Base-by-base conservation (phyloP, 2,329 filamentous ascomycete genomes). In the Alternaria sp. region DNA sequence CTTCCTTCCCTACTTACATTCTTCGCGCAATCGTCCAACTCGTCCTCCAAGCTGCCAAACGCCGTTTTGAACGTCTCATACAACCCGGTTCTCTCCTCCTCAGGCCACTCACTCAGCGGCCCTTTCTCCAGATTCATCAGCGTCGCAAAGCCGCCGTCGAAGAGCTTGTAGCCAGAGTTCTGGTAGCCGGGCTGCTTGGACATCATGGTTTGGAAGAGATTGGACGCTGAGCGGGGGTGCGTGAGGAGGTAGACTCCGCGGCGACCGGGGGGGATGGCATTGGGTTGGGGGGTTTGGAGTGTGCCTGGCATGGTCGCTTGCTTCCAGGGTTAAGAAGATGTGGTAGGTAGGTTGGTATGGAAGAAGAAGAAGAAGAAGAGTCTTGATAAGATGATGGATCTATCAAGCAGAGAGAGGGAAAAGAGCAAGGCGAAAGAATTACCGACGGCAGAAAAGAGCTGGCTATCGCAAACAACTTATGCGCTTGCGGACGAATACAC, bases 141-240 rank as follows among this genome's bases (percentile, higher is more conserved):
- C 6, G 49, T 32, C 1, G 49, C 47, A 13, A 68, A 67, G 2
- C 46, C 62, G 21, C 61, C 59, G 1, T 65, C 60, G 21, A 69
- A 69, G 12, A 71, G 40, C 13, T 68, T 67, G 49, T 71, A 69
- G 12, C 63, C 56, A 0, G 62, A 67, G 21, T 49, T 61, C 59
- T 68, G 65, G 44, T 64, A 66, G 17, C 62, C 60, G 1, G 67
- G 65, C 43, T 68, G 65, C 45, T 67, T 67, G n/a, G 63, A 40
- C 69, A 71, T 65, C 67, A 68, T 71, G 4, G 60, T 68, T 44
- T 68, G 67, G 55, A 71, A 71, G 40, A 69, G 32, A 36, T 69
- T 69, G 19, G 65, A 69, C 1, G 67, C 69, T 6, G 67, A 67
- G n/a, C 69, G 63, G 6, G 65, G 69, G 43, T 69, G 61, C 17